phyloP scores from a whole-genome alignment of 352 stramenopile species.

The Phytophthora hibernalis region DNA sequence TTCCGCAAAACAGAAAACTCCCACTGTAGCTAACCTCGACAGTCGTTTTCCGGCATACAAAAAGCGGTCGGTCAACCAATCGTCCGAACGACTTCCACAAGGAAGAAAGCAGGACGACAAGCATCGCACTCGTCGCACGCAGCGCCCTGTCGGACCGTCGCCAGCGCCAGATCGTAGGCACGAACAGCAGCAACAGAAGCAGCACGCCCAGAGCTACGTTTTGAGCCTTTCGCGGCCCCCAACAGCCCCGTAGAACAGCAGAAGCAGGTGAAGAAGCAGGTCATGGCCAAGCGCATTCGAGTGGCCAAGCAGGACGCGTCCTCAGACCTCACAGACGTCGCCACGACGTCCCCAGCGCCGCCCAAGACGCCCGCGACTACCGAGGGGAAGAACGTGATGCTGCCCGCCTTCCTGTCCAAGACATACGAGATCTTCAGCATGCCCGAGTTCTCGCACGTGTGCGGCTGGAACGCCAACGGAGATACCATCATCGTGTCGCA shows the following conservation, averaged over 20 bases:
- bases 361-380: constrained; percentile 24
- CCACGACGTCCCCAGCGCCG: neutral
- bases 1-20: constrained; percentile 19
- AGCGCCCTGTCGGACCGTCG: constrained; percentile 9
- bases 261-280: constrained; percentile 10
- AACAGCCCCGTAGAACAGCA: constrained; percentile 18
- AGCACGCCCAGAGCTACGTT: constrained; percentile 3
- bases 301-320: constrained; percentile 40
- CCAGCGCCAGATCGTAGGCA: constrained; percentile 4
- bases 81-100: constrained; percentile 37
- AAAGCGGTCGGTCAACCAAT: constrained; percentile 46
- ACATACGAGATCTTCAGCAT: constrained; percentile 95
- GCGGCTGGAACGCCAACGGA: constrained; percentile 90
- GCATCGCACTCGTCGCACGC: constrained; percentile 22
- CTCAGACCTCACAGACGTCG: constrained; percentile 5
- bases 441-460: constrained; percentile 81
- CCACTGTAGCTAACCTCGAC: constrained; percentile 14
- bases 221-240: neutral
- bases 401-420: constrained; percentile 93
- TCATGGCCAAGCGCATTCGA: constrained; percentile 77
- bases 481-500: constrained; percentile 94
- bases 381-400: constrained; percentile 84
- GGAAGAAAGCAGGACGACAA: constrained; percentile 33
- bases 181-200: constrained; percentile 12
- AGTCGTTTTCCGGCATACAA: constrained; percentile 32